A percentile compares a stretch with the other conserved stretches of the same genome.
phyloP scores from a whole-genome alignment of 148 eudicot species.

The Suaeda aralocaspica region DNA sequence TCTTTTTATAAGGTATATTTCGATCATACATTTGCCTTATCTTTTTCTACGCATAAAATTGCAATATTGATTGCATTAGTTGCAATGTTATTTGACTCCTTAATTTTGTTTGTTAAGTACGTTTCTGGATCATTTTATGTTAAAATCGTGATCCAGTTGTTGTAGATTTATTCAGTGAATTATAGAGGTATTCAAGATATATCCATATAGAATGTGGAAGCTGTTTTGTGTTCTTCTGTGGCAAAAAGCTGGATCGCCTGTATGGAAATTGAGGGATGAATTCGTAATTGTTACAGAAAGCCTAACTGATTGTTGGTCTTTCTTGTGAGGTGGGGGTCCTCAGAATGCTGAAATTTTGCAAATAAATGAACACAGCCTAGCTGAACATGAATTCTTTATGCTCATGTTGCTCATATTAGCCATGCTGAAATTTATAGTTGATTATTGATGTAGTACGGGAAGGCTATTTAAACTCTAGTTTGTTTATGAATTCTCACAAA shows the following conservation, averaged over 20 bases:
- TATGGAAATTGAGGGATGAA: background rate
- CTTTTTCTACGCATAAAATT: background rate
- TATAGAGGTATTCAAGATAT: no score
- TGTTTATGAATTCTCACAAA: background rate
- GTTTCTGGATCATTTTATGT: no score
- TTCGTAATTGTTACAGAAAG: background rate
- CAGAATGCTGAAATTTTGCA: background rate
- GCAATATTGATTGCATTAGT: background rate
- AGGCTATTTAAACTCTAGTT: slow-evolving; percentile 5
- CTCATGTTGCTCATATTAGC: background rate
- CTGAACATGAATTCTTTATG: background rate
- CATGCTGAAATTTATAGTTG: no score
- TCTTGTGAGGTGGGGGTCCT: background rate
- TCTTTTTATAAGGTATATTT: slow-evolving; percentile 75
- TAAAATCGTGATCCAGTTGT: background rate
- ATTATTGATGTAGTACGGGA: background rate
- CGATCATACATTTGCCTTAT: background rate
- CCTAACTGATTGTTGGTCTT: background rate
- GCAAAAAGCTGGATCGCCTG: no score
- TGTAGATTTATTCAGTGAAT: background rate
- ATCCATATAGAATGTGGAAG: background rate
- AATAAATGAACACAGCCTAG: background rate
- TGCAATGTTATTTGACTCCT: background rate
- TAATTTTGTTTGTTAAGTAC: background rate
- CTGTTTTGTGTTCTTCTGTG: no score